Evolutionary conservation across 2,329 filamentous ascomycete species (phyloP), one percentile per base, ranked within the genome.

Genomic region (Tolypocladium pustulatum): DNA sequence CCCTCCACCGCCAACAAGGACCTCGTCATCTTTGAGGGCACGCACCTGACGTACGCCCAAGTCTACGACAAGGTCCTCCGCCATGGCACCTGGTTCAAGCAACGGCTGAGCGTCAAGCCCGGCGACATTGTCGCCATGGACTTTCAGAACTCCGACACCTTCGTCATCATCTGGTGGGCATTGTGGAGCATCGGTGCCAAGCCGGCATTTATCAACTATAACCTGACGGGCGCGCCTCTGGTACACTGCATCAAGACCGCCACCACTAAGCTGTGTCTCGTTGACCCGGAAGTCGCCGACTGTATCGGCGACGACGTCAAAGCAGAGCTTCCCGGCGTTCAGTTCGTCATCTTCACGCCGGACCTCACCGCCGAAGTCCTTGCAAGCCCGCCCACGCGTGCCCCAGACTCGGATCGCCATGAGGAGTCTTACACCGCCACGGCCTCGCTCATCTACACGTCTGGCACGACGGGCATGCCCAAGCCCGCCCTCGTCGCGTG

Each of bases 151-250:
- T 89, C 85, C 46, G 85, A 90, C n/a, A 80, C 81, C 3, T 93
- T 91, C 66, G 67, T 93, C 34, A 89, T 92, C 68, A 62, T 95
- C 10, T 83, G 86, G 79, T 77, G 92, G 58, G 91, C 87, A 0
- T 73, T 96, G 37, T 96, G 90, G 90, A 84, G 86, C 36, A 84
- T 96, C 60, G 91, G 91, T 13, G 91, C 89, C 0, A 85, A 85
- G 58, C 90, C 91, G 0, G 91, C 91, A 0, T 90, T 94, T 65
- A 88, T 96, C 74, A 96, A 96, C 73, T 93, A 92, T 73, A 94
- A 94, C 68, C 75, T 96, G 55, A 80, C 81, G 0, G 87, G 85
- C 15, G 83, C 87, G 34, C 80, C 90, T 0, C 76, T 96, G 61
- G 71, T 82, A 3, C 91, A 96, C 72, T 93, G 89, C 64, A 77